Conservation (phyloP, 2,329 filamentous ascomycete species). For the Ophiostoma novo-ulmi region DNA sequence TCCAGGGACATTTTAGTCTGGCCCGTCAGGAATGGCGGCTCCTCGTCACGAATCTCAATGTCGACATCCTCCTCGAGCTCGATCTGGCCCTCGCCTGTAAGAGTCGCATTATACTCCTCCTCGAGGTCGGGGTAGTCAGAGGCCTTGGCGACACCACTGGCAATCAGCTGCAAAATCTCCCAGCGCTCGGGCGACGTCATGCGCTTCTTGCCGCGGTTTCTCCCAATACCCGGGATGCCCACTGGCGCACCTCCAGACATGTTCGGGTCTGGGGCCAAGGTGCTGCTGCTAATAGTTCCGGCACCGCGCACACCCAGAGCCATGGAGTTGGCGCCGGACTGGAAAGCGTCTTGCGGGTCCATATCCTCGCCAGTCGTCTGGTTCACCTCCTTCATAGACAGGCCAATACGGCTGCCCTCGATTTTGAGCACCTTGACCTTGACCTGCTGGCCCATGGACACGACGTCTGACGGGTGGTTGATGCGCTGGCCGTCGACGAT, state of each 20-base stretch:
- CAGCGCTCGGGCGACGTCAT: slow-evolving; percentile 95
- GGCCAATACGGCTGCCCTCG: slow-evolving; percentile 71
- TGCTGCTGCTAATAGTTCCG: slow-evolving; percentile 41
- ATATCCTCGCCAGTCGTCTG: slow-evolving; percentile 82
- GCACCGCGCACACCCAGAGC: slow-evolving; percentile 62
- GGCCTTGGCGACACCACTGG: slow-evolving; percentile 86
- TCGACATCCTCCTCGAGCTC: slow-evolving; percentile 95
- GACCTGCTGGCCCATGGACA: slow-evolving; percentile 73
- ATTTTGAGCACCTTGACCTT: slow-evolving; percentile 91
- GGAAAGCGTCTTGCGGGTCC: slow-evolving; percentile 69
- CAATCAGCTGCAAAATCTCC: slow-evolving; percentile 96
- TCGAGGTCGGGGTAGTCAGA: slow-evolving; percentile 92
- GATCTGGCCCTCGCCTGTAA: slow-evolving; percentile 79
- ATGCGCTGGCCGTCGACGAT: slow-evolving; percentile 80
- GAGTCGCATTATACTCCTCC: slow-evolving; percentile 83
- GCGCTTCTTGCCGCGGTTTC: slow-evolving; percentile 66
- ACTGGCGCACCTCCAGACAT: slow-evolving; percentile 36
- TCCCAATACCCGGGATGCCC: slow-evolving; percentile 42
- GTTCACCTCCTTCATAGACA: slow-evolving; percentile 97
- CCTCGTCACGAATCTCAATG: slow-evolving; percentile 93
- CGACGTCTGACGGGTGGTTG: slow-evolving; percentile 83
- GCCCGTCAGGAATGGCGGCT: slow-evolving; percentile 89
- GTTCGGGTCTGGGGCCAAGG: slow-evolving; percentile 37
- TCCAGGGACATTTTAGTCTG: slow-evolving; percentile 97
- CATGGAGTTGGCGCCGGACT: slow-evolving; percentile 87